A percentile compares a stretch with the other conserved stretches of the same genome.
phyloP scores from a whole-genome alignment of 441 rosid species.

The Pelargonium myrrhifolium region DNA sequence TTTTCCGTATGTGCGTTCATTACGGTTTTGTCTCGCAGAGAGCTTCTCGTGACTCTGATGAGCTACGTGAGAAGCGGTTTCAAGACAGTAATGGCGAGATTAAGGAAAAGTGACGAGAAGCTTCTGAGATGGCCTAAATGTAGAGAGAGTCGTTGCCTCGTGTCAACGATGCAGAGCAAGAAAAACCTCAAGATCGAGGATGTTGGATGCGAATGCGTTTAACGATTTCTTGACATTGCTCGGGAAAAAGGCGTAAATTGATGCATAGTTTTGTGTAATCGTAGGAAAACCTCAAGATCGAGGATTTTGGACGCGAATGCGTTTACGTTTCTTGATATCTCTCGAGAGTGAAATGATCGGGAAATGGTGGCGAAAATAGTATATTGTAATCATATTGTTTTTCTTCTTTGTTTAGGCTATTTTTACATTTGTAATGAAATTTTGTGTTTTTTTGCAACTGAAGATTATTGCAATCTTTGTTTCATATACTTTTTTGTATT shows the following conservation, averaged over 20 bases:
- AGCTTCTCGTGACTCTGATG: conserved; percentile 36
- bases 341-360: no score
- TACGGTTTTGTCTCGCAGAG: conserved; percentile 38
- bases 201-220: conserved; percentile 52
- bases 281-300: conserved; percentile 33
- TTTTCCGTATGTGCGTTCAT: not conserved
- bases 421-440: no score
- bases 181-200: conserved; percentile 38
- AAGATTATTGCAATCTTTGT: no score
- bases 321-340: conserved; percentile 17
- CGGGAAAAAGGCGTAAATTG: no score
- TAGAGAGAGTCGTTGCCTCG: conserved; percentile 55
- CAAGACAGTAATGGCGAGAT: conserved; percentile 43
- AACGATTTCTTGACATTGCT: no score
- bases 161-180: conserved; percentile 42
- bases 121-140: conserved; percentile 45
- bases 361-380: no score
- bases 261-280: no score
- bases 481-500: no score
- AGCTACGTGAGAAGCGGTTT: conserved; percentile 57
- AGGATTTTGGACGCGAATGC: conserved; percentile 42
- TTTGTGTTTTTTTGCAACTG: no score
- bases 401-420: no score
- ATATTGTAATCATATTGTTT: no score
- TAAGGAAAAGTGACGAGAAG: conserved; percentile 48